These are phyloP conservation scores for Fusarium fujikuroi DNA, from an alignment of 2,329 filamentous ascomycete genomes.

Conservation along the genomic window DNA sequence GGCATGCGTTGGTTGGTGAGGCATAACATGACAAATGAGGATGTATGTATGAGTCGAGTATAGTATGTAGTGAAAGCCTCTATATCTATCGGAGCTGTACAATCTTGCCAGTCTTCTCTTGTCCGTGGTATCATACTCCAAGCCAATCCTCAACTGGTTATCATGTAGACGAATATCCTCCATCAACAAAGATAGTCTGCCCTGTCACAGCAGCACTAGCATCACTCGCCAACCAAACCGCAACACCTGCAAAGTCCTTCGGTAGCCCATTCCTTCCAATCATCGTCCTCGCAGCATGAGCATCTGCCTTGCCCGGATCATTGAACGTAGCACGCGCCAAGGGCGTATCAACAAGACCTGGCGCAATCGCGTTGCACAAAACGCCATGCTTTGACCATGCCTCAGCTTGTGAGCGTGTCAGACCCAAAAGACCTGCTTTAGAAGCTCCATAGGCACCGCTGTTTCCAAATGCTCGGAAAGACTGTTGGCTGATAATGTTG, in stretches of 20 bases:
- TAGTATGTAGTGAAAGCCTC: background rate
- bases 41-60: background rate
- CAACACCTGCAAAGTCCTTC: constrained; percentile 48
- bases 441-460: constrained; percentile 50
- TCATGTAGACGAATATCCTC: constrained; percentile 46
- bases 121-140: background rate
- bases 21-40: background rate
- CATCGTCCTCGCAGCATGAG: constrained; percentile 46
- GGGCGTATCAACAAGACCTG: constrained; percentile 47
- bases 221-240: constrained; percentile 46
- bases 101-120: background rate
- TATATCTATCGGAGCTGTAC: background rate
- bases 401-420: constrained; percentile 50
- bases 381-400: constrained; percentile 50
- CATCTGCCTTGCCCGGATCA: constrained; percentile 33
- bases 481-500: constrained; percentile 49
- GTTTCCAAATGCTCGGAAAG: constrained; percentile 47
- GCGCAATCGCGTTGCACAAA: constrained; percentile 49
- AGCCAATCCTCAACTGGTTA: background rate
- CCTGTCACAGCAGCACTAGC: constrained; percentile 49
- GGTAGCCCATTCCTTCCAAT: constrained; percentile 47
- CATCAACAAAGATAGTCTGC: constrained; percentile 50
- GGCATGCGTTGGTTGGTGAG: background rate
- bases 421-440: constrained; percentile 46
- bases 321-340: constrained; percentile 39